Evolutionary conservation across 2,329 filamentous ascomycete genomes (phyloP).

Genomic region (Claviceps sp.): DNA sequence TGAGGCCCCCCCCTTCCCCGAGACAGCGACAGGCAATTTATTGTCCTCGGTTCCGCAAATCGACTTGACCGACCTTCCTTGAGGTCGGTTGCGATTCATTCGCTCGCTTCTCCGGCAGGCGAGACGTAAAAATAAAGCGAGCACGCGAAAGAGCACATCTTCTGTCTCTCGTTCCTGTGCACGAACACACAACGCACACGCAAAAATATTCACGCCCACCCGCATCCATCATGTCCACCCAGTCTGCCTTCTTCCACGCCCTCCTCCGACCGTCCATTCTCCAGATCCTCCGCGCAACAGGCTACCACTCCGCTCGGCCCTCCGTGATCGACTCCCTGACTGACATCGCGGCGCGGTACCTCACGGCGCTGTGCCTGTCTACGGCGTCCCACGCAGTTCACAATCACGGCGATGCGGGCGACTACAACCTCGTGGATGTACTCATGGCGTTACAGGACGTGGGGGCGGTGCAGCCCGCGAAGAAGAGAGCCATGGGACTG

Average conservation of each 20-base stretch:
- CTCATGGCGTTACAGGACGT: conserved; percentile 74
- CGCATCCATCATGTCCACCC: conserved; percentile 26
- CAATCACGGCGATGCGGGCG: conserved; percentile 45
- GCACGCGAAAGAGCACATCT: background rate
- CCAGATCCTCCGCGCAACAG: conserved; percentile 81
- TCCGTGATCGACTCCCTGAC: conserved; percentile 79
- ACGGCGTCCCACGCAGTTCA: conserved; percentile 59
- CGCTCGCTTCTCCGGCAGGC: background rate
- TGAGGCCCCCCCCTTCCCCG: conserved; percentile 12
- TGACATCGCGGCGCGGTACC: conserved; percentile 72
- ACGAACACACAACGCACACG: background rate
- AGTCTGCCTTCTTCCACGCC: conserved; percentile 47
- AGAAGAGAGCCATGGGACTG: conserved; percentile 54
- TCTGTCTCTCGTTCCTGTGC: background rate
- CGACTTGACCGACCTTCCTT: background rate
- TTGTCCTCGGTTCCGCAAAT: too few relatives aligned
- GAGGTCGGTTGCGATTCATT: background rate
- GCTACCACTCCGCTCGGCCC: conserved; percentile 72
- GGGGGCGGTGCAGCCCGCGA: conserved; percentile 54
- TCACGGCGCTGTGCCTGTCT: conserved; percentile 58
- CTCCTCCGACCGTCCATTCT: conserved; percentile 78
- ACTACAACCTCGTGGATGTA: conserved; percentile 53
- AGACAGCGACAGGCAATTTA: too few relatives aligned
- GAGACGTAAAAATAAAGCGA: background rate
- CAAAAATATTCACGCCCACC: too few relatives aligned